Base-by-base conservation (phyloP, 2,329 filamentous ascomycete species). In the Phymatotrichopsis omnivora region DNA sequence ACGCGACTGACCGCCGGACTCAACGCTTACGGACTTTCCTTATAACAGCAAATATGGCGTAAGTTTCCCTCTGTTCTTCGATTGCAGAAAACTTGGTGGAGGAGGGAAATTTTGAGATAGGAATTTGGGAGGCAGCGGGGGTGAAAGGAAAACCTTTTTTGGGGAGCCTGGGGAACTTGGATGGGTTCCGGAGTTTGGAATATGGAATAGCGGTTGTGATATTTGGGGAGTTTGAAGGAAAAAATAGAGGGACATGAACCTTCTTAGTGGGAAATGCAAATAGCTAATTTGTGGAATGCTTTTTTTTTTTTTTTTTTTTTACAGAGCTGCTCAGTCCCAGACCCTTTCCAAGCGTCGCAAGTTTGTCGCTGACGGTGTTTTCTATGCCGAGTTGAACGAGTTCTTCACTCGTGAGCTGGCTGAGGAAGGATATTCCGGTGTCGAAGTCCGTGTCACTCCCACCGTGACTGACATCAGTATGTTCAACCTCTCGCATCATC, bases 401-500 rank as follows among this genome's bases (percentile, higher is more conserved):
- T 98, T 98, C 83, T 98, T 98, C 85, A 91, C 96, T 80, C 89
- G 91, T 72, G 91, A 98, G 76, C 78, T 98, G 68, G 91, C 91
- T 68, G 91, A 98, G 81, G 93, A 98, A 76, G 91, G 91, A 64
- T 98, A 98, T 81, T 98, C 91, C 48, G 91, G 91, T 69, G 91
- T 98, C 70, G 93, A 98, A 77, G 91, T 98, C 75, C 85, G 93
- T 77, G 91, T 98, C 64, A 98, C 91, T 63, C 91, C 91, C 62
- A 98, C 91, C 70, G 91, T 98, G 68, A 98, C 91, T 76, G 91
- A 96, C 74, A 96, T 96, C 80, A 96, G 71, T 73, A 71, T 58
- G 69, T 67, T 57, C 52, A 33, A 12, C 48, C 29, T 11, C 4
- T 23, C 8, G 34, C n/a, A n/a, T n/a, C n/a, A n/a, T n/a, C n/a